Evolutionary conservation across 169 alveolate species (phyloP).

Genomic region (Plasmodium blacklocki): DNA sequence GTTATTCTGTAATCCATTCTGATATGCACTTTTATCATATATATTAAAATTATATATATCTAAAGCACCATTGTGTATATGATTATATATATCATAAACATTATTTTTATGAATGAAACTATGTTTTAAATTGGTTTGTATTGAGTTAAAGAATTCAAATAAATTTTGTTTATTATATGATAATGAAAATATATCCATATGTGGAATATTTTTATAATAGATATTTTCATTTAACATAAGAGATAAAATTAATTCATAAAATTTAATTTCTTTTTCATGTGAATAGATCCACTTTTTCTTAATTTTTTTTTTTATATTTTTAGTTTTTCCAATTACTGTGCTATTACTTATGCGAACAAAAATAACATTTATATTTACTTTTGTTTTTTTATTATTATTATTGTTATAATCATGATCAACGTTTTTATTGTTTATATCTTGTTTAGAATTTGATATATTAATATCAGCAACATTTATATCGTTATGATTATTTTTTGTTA

Average conservation of each 20-base stretch:
- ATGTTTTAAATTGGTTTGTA: conserved; percentile 65
- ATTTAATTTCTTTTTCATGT: conserved; percentile 86
- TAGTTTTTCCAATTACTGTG: conserved; percentile 81
- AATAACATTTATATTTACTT: conserved; percentile 81
- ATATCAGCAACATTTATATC: background rate
- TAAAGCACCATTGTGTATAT: conserved; percentile 34
- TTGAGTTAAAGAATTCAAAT: conserved; percentile 51
- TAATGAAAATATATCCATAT: conserved; percentile 66
- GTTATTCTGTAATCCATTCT: background rate
- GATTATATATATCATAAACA: conserved; percentile 67
- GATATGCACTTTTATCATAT: conserved; percentile 24
- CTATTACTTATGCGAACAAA: conserved; percentile 84
- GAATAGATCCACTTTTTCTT: conserved; percentile 79
- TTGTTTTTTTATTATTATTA: conserved; percentile 6
- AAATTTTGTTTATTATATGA: conserved; percentile 40
- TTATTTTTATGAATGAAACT: conserved; percentile 72
- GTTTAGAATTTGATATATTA: background rate
- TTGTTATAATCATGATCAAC: background rate
- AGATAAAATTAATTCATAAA: conserved; percentile 82
- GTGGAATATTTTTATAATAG: conserved; percentile 84
- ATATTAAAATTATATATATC: conserved; percentile 66
- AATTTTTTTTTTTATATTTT: conserved; percentile 78
- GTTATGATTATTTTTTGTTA: background rate
- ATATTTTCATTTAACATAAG: conserved; percentile 80
- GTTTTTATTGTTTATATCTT: background rate